These are phyloP conservation scores for Asparagopsis taxiformis DNA, from an alignment of 31 red algal species.

Conservation along the genomic window DNA sequence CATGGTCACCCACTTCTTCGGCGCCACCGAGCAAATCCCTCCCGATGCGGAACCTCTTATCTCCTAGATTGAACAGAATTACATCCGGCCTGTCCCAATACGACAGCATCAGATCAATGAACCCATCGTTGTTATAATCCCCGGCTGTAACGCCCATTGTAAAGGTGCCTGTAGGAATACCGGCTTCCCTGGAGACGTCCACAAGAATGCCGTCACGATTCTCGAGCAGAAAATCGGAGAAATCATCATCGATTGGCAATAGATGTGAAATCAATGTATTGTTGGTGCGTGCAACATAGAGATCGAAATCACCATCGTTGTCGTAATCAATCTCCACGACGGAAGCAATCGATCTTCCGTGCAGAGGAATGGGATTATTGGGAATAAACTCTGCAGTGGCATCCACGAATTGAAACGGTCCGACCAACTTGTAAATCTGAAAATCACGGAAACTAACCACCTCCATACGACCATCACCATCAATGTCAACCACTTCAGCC, in stretches of 20 bases:
- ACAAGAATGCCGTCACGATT: conserved; percentile 32
- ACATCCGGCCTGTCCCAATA: background rate
- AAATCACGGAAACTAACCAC: conserved; percentile 27
- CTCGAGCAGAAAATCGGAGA: conserved; percentile 14
- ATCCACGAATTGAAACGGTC: conserved; percentile 31
- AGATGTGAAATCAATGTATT: conserved; percentile 8
- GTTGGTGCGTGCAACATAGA: conserved; percentile 66
- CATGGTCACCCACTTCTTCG: conserved; percentile 12
- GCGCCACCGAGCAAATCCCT: background rate
- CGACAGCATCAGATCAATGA: conserved; percentile 14
- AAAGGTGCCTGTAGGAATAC: conserved; percentile 9
- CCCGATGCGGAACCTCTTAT: background rate
- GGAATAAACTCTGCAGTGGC: conserved; percentile 23
- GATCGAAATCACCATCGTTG: conserved; percentile 46
- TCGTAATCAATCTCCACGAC: conserved; percentile 68
- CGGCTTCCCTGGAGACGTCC: conserved; percentile 23
- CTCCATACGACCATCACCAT: conserved; percentile 49
- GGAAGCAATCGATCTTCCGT: conserved; percentile 8
- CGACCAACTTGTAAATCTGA: conserved; percentile 20
- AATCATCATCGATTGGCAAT: conserved; percentile 11
- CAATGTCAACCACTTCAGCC: conserved; percentile 25
- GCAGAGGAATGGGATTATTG: background rate
- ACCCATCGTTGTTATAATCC: conserved; percentile 36
- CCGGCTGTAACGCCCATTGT: conserved; percentile 24
- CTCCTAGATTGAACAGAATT: conserved; percentile 17